Percentiles rank a stretch among this genome's conserved stretches.
Conservation (phyloP, 306 rosid genomes). For the Lotus japonicus region DNA sequence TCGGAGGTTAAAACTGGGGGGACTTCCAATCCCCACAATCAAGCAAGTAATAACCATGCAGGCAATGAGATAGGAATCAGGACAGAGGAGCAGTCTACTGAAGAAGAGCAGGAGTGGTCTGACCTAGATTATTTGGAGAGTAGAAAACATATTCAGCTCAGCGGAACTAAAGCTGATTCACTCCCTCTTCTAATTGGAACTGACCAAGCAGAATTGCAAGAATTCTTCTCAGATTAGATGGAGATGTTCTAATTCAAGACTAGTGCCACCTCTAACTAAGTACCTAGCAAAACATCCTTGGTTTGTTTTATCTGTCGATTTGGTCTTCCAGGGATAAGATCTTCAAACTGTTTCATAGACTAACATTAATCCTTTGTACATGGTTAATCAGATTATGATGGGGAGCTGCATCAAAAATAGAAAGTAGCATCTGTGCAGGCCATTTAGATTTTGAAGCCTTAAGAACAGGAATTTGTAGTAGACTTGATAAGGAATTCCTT, state of each 20-base stretch:
- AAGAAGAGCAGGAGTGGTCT: slow-evolving; percentile 48
- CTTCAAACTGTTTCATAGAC: background rate
- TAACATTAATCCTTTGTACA: slow-evolving; percentile 24
- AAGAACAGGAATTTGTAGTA: slow-evolving; percentile 13
- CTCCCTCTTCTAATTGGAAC: slow-evolving; percentile 25
- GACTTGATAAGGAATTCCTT: background rate
- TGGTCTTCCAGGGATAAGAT: background rate
- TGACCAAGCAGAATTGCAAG: slow-evolving; percentile 54
- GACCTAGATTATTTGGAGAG: slow-evolving; percentile 38
- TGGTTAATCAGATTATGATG: slow-evolving; percentile 8
- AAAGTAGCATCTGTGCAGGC: background rate
- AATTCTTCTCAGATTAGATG: slow-evolving; percentile 72
- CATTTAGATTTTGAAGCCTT: slow-evolving; percentile 34
- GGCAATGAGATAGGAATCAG: slow-evolving; percentile 6
- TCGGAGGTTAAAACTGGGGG: slow-evolving; percentile 17
- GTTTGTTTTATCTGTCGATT: slow-evolving; percentile 4
- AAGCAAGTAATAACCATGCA: slow-evolving; percentile 25
- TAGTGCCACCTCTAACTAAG: background rate
- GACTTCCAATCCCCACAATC: slow-evolving; percentile 15
- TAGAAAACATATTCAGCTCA: slow-evolving; percentile 18
- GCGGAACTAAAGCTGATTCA: slow-evolving; percentile 19
- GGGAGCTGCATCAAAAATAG: slow-evolving; percentile 12
- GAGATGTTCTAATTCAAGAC: no score
- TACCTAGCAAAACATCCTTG: background rate
- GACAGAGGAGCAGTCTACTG: slow-evolving; percentile 30